Base-by-base conservation (phyloP, 164 flowering plant species). In the Macadamia integrifolia region DNA sequence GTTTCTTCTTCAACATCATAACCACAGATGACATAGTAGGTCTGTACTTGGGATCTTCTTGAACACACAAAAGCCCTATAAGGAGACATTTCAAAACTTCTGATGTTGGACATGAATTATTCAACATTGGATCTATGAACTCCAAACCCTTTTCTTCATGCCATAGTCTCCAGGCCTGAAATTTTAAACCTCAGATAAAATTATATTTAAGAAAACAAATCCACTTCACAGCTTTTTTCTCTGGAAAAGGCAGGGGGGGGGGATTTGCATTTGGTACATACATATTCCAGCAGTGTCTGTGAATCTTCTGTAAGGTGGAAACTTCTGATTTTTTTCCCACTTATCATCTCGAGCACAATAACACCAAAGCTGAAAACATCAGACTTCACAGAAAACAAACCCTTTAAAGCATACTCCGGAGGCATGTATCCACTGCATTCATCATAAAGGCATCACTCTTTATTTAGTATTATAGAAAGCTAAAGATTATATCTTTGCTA, bases 21-120 rank as follows among this genome's bases (percentile, higher is more conserved):
- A 75, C 74, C 9, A 84, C 74, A 18, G 83, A 70, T 44, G 75
- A 76, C 88, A 87, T 46, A 75, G 40, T 80, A 4, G 91, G 91
- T 62, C 91, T 82, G 0, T 71, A 62, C 1, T 69, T 72, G 6
- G 60, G 58, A 62, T 74, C 68, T 35, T 83, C 81, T 71, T 87
- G 88, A 60, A 46, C 50, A 46, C 50, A 46, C 50, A 46, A 46
- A 46, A 46, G 50, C 50, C 50, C 50, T 46, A 46, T 46, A 8
- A 46, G 50, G 50, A 46, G 50, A 9, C 50, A 46, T 46, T 46
- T 46, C 50, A 46, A 8, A 46, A 46, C 50, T 46, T 46, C 50
- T 3, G 50, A 3, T 8, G 50, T 11, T 46, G 50, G 50, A 8
- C 50, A 46, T 46, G 50, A 46, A 8, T 46, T 9, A 4, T 46